A percentile compares a stretch with the other conserved stretches of the same genome.
Evolutionary conservation across 495 filamentous ascomycete genomes (phyloP).

Genomic region (Glutinoglossum americanum): DNA sequence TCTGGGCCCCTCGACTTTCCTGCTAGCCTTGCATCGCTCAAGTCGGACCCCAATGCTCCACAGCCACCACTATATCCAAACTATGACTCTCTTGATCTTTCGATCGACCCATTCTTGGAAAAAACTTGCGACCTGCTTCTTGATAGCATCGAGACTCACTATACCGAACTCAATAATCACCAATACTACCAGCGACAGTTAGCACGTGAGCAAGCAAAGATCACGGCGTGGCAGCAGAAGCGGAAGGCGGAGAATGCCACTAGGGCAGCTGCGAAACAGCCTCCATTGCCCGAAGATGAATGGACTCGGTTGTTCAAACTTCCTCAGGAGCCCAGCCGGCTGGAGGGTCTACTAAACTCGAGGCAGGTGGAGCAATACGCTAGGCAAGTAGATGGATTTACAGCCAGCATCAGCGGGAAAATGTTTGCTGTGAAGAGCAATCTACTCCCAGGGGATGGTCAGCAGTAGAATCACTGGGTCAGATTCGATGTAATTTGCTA

Average conservation of each 20-base stretch:
- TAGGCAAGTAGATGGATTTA: slow-evolving; percentile 92
- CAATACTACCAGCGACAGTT: slow-evolving; percentile 94
- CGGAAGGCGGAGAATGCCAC: slow-evolving; percentile 83
- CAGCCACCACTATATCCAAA: slow-evolving; percentile 59
- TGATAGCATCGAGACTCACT: slow-evolving; percentile 89
- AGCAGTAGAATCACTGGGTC: not conserved
- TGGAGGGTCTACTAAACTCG: slow-evolving; percentile 83
- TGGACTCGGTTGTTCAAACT: slow-evolving; percentile 97
- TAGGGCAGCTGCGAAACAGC: slow-evolving; percentile 67
- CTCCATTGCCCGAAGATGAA: slow-evolving; percentile 81
- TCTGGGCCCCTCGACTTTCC: slow-evolving; percentile 45
- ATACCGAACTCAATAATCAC: slow-evolving; percentile 96
- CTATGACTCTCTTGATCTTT: slow-evolving; percentile 67
- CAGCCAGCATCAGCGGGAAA: slow-evolving; percentile 73
- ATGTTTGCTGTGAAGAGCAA: slow-evolving; percentile 89
- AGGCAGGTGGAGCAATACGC: slow-evolving; percentile 96
- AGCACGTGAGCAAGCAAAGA: slow-evolving; percentile 90
- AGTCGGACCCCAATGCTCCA: slow-evolving; percentile 24
- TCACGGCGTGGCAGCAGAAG: slow-evolving; percentile 86
- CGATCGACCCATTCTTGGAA: slow-evolving; percentile 95
- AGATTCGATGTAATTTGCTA: not conserved
- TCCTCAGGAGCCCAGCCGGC: slow-evolving; percentile 72
- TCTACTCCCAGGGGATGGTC: slow-evolving; percentile 19
- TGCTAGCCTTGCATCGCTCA: slow-evolving; percentile 51
- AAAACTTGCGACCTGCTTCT: slow-evolving; percentile 91